These are phyloP conservation scores for Phaseolus coccineus DNA, from an alignment of 331 rosid species.

Conservation along the genomic window DNA sequence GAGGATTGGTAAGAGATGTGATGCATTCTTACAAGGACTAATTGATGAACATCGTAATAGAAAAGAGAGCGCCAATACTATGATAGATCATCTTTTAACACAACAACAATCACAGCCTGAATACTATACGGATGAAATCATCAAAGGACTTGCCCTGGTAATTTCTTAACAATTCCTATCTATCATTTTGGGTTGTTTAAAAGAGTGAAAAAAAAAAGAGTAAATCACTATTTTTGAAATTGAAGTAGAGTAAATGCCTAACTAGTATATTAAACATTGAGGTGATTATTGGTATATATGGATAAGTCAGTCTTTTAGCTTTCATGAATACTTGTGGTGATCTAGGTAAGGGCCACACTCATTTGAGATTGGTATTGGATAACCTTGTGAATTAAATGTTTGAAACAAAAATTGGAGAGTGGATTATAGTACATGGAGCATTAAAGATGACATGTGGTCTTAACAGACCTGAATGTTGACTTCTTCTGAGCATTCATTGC, in stretches of 20 bases:
- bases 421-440: neutral
- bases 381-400: neutral
- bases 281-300: too few relatives aligned
- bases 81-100: slow-evolving; percentile 20
- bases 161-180: too few relatives aligned
- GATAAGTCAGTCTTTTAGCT: neutral
- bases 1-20: neutral
- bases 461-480: neutral
- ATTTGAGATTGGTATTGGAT: neutral
- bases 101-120: slow-evolving; percentile 12
- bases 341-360: neutral
- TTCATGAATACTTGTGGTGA: too few relatives aligned
- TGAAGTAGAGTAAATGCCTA: too few relatives aligned
- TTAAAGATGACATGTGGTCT: neutral
- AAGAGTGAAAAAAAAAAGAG: too few relatives aligned
- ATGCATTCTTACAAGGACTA: slow-evolving; percentile 24
- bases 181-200: too few relatives aligned
- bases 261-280: too few relatives aligned
- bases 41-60: slow-evolving; percentile 19
- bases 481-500: too few relatives aligned
- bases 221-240: too few relatives aligned
- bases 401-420: neutral
- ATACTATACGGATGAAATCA: neutral
- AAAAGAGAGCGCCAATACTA: neutral
- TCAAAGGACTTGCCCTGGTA: slow-evolving; percentile 36